Base-by-base conservation (phyloP, 306 rosid genomes). In the Trichosanthes cucumerina region DNA sequence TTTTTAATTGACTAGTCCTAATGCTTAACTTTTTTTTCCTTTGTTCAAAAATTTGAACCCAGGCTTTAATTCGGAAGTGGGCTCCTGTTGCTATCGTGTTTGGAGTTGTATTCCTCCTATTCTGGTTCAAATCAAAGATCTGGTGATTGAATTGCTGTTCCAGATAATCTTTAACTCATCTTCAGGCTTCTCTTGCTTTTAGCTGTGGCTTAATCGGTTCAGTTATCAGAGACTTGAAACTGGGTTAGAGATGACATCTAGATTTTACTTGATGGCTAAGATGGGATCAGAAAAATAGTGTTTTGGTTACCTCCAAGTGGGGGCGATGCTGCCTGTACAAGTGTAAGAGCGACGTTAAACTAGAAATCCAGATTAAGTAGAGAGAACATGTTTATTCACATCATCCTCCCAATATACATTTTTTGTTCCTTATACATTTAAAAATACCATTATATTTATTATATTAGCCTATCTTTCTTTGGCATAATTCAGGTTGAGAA, bases 41-140 rank as follows among this genome's bases (percentile, higher is more conserved):
- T 73, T 73, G 26, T 28, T 73, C 2, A 28, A 47, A 73, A 58
- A 5, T 86, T 41, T 62, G 39, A 21, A 39, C 84, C 75, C 80
- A 95, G 98, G 98, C 97, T 69, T 82, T 95, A 75, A 92, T 95
- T 79, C 90, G 91, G 60, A 95, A 95, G 89, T 89, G 95, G 95
- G 98, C 97, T 3, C 98, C 98, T n/a, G 95, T 92, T 83, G 95
- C 98, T 57, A 90, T 95, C 78, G 99, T 96, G 72, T 83, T 96
- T 9, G 99, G 99, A 89, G 96, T 96, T 75, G 99, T 96, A 82
- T 88, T 92, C 87, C 86, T 96, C n/a, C 93, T 96, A 76, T 92
- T 91, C 91, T 96, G 99, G 98, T 81, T 96, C 73, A 95, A 95
- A 83, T 86, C 86, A 63, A 96, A 92, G 92, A 77, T 96, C 52